phyloP scores from a whole-genome alignment of 2,329 filamentous ascomycete genomes.

The Trichoderma endophyticum region DNA sequence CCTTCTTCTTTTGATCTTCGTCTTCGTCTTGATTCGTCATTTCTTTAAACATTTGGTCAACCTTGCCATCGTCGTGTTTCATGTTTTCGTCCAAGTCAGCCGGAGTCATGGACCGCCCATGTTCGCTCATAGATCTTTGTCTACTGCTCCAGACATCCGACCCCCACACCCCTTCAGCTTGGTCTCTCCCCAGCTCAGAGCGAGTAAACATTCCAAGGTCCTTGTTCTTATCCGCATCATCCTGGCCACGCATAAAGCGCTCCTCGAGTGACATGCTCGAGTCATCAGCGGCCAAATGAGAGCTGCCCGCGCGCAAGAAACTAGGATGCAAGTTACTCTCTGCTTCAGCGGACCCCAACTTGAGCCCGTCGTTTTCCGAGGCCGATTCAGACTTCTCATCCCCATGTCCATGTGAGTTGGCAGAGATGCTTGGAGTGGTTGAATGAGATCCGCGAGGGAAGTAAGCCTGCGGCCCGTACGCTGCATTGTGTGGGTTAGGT shows the following conservation, averaged over 20 bases:
- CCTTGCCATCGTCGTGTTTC: slow-evolving; percentile 44
- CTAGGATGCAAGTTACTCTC: slow-evolving; percentile 41
- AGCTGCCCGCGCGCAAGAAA: slow-evolving; percentile 42
- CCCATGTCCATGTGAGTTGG: slow-evolving; percentile 30
- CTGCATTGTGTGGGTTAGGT: slow-evolving; percentile 22
- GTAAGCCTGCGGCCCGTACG: slow-evolving; percentile 28
- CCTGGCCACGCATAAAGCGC: slow-evolving; percentile 46
- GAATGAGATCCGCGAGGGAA: slow-evolving; percentile 26
- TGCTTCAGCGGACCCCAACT: slow-evolving; percentile 40
- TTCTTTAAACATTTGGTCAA: slow-evolving; percentile 55
- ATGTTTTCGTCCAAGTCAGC: slow-evolving; percentile 30
- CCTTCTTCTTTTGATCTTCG: slow-evolving; percentile 40
- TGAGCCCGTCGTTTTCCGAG: slow-evolving; percentile 28
- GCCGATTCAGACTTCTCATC: slow-evolving; percentile 28
- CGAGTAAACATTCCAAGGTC: slow-evolving; percentile 51
- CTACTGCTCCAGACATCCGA: slow-evolving; percentile 44
- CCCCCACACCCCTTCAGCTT: slow-evolving; percentile 52
- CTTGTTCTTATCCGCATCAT: slow-evolving; percentile 47
- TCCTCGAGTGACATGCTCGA: slow-evolving; percentile 47
- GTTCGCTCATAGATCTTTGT: slow-evolving; percentile 30
- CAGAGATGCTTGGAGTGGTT: slow-evolving; percentile 18
- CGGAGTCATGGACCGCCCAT: slow-evolving; percentile 28
- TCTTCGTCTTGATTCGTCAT: slow-evolving; percentile 54
- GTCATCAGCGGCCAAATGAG: slow-evolving; percentile 41
- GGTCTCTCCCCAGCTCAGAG: slow-evolving; percentile 48